Percentiles rank a stretch among this genome's conserved stretches.
phyloP scores from a whole-genome alignment of 352 stramenopile species.

The Pythium insidiosum region DNA sequence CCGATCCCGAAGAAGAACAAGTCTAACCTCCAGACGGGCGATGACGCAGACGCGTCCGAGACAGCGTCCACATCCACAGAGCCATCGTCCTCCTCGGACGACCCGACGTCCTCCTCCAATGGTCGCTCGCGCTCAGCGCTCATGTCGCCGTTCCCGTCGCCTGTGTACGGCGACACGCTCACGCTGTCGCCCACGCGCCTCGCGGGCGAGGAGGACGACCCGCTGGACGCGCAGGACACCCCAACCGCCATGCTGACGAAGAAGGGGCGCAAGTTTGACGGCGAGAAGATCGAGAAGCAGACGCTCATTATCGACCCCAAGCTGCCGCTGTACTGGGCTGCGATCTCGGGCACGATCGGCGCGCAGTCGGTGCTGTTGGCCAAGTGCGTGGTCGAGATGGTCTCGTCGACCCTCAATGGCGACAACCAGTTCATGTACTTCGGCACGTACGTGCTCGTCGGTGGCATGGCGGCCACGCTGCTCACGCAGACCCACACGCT shows the following conservation, averaged over 20 bases:
- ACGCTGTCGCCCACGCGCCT: conserved; percentile 13
- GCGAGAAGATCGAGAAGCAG: conserved; percentile 70
- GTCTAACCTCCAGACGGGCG: background rate
- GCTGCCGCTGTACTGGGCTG: conserved; percentile 80
- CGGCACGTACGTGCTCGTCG: conserved; percentile 73
- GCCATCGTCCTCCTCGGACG: too few species aligned
- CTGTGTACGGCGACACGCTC: conserved; percentile 16
- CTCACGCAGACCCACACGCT: conserved; percentile 82
- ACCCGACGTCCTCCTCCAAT: background rate
- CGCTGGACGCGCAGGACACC: conserved; percentile 3
- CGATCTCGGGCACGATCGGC: conserved; percentile 77
- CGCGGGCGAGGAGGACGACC: conserved; percentile 15
- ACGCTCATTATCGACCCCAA: conserved; percentile 83
- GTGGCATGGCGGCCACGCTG: conserved; percentile 63
- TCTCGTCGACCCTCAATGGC: conserved; percentile 68
- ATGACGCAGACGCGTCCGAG: background rate
- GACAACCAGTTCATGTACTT: conserved; percentile 86
- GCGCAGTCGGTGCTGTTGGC: conserved; percentile 77
- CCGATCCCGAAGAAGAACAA: conserved; percentile 4
- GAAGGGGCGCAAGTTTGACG: conserved; percentile 43
- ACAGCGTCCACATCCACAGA: background rate
- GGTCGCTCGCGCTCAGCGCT: conserved; percentile 25
- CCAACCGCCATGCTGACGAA: conserved; percentile 5
- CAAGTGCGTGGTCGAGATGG: conserved; percentile 82
- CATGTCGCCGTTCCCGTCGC: conserved; percentile 66